Conservation (phyloP, 148 eudicot species). For the Diospyros lotus region DNA sequence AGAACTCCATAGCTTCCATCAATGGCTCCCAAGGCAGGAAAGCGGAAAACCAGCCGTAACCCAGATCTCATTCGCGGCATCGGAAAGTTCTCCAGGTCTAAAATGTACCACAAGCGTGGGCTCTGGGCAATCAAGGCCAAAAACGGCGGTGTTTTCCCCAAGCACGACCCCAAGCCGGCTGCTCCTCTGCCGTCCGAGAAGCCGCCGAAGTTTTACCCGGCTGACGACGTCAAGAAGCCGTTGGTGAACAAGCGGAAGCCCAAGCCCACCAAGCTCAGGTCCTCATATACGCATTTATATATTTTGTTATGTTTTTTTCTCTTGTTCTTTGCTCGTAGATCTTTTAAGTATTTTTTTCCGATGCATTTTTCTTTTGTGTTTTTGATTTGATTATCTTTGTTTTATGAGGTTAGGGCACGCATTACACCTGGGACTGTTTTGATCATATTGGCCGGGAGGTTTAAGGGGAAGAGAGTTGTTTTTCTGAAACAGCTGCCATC, state of each 20-base stretch:
- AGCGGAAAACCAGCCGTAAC: constrained; percentile 34
- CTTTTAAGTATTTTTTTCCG: too few species aligned
- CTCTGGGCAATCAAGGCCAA: constrained; percentile 92
- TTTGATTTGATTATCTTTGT: background rate
- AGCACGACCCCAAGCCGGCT: constrained; percentile 38
- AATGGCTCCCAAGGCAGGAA: constrained; percentile 46
- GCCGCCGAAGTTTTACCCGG: constrained; percentile 69
- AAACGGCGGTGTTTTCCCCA: constrained; percentile 82
- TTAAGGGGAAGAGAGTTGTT: constrained; percentile 45
- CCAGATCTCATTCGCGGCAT: constrained; percentile 69
- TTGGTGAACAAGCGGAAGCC: constrained; percentile 63
- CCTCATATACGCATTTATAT: background rate
- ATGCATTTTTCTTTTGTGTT: too few species aligned
- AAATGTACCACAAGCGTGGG: constrained; percentile 89
- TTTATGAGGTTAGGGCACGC: constrained; percentile 29
- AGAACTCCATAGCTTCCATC: background rate
- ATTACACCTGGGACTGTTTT: constrained; percentile 39
- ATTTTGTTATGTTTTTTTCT: background rate
- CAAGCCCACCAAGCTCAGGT: constrained; percentile 87
- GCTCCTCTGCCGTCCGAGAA: constrained; percentile 28
- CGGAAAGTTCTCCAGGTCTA: constrained; percentile 55
- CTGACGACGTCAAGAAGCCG: constrained; percentile 82
- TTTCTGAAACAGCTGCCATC: constrained; percentile 40
- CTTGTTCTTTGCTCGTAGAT: too few species aligned
- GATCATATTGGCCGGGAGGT: constrained; percentile 35